These are phyloP conservation scores for Rhizoctonia solani DNA, from an alignment of 1,284 basidiomycete species.

Conservation along the genomic window DNA sequence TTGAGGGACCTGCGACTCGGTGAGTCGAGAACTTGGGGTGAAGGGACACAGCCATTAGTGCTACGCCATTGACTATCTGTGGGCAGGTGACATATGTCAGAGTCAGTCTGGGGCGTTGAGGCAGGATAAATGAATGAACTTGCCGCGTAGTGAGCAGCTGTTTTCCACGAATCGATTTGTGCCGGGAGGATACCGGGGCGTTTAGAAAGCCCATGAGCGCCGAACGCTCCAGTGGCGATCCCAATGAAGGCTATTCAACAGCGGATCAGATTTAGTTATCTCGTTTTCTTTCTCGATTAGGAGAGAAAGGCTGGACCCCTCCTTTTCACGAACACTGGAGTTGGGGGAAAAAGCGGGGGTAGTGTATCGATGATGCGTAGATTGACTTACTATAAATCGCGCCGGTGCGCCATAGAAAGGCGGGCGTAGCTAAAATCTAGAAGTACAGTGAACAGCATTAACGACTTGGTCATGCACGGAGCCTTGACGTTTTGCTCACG, in stretches of 20 bases:
- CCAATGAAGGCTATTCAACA: slow-evolving; percentile 55
- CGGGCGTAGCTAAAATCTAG: neutral
- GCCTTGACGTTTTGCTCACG: neutral
- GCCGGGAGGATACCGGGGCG: slow-evolving; percentile 56
- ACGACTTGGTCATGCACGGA: neutral
- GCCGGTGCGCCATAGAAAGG: slow-evolving; percentile 1
- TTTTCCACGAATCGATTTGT: slow-evolving; percentile 62
- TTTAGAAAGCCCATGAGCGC: slow-evolving; percentile 63
- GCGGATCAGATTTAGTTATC: too few relatives aligned
- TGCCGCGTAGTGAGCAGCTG: slow-evolving; percentile 67
- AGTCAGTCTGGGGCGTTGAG: slow-evolving; percentile 5
- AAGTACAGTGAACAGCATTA: neutral
- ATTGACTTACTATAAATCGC: slow-evolving; percentile 3
- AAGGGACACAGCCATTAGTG: slow-evolving; percentile 68
- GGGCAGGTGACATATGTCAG: neutral
- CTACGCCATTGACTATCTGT: slow-evolving; percentile 78
- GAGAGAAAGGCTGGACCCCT: too few relatives aligned
- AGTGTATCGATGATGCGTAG: too few relatives aligned
- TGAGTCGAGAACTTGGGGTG: slow-evolving; percentile 69
- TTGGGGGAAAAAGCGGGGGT: too few relatives aligned
- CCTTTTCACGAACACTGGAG: too few relatives aligned
- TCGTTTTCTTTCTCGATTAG: too few relatives aligned
- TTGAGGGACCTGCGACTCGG: slow-evolving; percentile 70
- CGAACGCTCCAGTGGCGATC: slow-evolving; percentile 70
- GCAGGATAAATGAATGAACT: slow-evolving; percentile 40